phyloP scores from a whole-genome alignment of 2,329 filamentous ascomycete genomes.

The Pyrenochaeta sp. region DNA sequence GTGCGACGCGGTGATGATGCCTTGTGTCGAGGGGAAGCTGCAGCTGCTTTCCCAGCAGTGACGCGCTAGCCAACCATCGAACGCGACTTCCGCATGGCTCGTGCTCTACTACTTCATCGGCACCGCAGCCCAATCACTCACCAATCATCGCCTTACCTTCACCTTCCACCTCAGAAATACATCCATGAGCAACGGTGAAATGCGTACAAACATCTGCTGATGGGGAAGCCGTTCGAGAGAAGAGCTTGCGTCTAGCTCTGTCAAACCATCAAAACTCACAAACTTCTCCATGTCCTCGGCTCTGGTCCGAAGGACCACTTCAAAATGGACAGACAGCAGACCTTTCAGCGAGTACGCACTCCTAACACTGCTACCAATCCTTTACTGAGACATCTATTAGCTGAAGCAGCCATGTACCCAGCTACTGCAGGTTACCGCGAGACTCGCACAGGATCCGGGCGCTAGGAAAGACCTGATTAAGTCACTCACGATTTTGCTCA shows the following conservation, averaged over 20 bases:
- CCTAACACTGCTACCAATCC: not conserved
- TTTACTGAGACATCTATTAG: slow-evolving; percentile 42
- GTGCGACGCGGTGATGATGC: slow-evolving; percentile 24
- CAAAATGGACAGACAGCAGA: slow-evolving; percentile 48
- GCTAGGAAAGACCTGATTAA: slow-evolving; percentile 58
- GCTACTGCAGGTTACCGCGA: slow-evolving; percentile 63
- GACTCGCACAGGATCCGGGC: slow-evolving; percentile 57
- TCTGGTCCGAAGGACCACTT: not conserved
- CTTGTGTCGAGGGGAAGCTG: slow-evolving; percentile 14
- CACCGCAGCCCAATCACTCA: slow-evolving; percentile 2
- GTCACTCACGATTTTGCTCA: slow-evolving; percentile 57
- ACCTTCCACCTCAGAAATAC: not conserved
- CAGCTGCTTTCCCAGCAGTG: slow-evolving; percentile 18
- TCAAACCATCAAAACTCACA: not conserved
- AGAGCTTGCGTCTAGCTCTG: not conserved
- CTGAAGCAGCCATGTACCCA: slow-evolving; percentile 67
- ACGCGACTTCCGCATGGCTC: slow-evolving; percentile 19
- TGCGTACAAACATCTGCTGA: not conserved
- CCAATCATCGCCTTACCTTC: slow-evolving; percentile 3
- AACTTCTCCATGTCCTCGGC: not conserved
- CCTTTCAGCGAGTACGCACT: slow-evolving; percentile 49
- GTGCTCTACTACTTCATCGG: slow-evolving; percentile 6
- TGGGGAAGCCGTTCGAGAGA: not conserved
- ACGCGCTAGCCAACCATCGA: slow-evolving; percentile 26
- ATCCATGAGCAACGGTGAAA: not conserved